These are phyloP conservation scores for Rhizopogon vinicolor DNA, from an alignment of 768 basidiomycete genomes.

Conservation along the genomic window DNA sequence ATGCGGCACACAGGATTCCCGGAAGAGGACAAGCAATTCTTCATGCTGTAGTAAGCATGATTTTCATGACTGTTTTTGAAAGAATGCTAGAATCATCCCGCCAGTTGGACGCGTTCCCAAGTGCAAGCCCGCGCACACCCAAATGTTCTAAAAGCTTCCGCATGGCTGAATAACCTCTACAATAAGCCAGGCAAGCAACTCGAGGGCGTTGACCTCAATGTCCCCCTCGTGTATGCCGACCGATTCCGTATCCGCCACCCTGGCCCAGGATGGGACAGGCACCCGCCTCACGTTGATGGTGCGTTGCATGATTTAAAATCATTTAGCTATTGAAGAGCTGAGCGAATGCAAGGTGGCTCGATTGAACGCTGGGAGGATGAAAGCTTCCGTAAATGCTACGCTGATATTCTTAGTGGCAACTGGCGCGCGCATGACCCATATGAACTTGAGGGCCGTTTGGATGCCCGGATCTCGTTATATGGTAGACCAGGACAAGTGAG, in stretches of 20 bases:
- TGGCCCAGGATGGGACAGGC: conserved; percentile 49
- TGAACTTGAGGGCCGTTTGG: conserved; percentile 52
- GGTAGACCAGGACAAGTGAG: conserved; percentile 46
- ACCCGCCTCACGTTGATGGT: conserved; percentile 54
- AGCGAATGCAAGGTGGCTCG: conserved; percentile 46
- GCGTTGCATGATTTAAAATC: conserved; percentile 23
- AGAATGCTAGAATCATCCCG: neutral
- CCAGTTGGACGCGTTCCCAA: conserved; percentile 49
- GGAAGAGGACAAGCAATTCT: conserved; percentile 61
- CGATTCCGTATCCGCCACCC: conserved; percentile 72
- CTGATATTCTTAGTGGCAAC: conserved; percentile 53
- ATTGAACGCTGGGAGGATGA: conserved; percentile 77
- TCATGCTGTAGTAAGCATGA: conserved; percentile 58
- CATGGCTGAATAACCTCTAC: conserved; percentile 64
- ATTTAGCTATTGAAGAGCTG: neutral
- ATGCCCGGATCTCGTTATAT: conserved; percentile 64
- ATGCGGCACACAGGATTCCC: conserved; percentile 39
- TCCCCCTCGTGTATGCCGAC: conserved; percentile 69
- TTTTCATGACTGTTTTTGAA: neutral
- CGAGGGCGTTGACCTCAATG: conserved; percentile 55
- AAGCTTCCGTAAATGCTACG: conserved; percentile 53
- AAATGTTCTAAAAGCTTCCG: conserved; percentile 51
- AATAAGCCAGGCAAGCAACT: conserved; percentile 34
- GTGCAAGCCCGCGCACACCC: conserved; percentile 67
- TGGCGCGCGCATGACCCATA: conserved; percentile 69